These are phyloP conservation scores for Trypanosoma theileri DNA, from an alignment of 208 protist species.

Conservation along the genomic window DNA sequence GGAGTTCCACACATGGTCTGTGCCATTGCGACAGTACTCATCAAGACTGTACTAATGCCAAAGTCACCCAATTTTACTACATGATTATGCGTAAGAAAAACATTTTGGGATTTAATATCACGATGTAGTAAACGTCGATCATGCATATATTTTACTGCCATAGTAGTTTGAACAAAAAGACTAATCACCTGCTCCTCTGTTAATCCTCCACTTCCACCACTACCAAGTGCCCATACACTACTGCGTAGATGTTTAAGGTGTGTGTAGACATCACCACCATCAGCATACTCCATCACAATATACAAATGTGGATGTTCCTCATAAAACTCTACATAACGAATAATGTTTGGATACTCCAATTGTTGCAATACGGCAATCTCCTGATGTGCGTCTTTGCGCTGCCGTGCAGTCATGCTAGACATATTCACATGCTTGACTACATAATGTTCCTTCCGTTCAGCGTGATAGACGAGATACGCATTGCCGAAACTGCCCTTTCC, in stretches of 20 bases:
- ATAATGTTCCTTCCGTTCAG: slow-evolving; percentile 49
- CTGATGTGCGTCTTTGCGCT: slow-evolving; percentile 79
- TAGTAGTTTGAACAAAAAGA: slow-evolving; percentile 81
- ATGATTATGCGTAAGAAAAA: slow-evolving; percentile 81
- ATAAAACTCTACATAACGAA: slow-evolving; percentile 82
- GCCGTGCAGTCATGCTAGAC: slow-evolving; percentile 59
- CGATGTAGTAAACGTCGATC: slow-evolving; percentile 89
- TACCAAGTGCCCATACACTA: slow-evolving; percentile 29
- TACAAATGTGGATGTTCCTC: slow-evolving; percentile 83
- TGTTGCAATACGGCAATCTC: slow-evolving; percentile 85
- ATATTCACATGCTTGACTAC: slow-evolving; percentile 89
- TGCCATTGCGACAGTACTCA: slow-evolving; percentile 86
- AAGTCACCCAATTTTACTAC: slow-evolving; percentile 93
- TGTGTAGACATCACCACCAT: slow-evolving; percentile 82
- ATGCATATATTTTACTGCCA: slow-evolving; percentile 91
- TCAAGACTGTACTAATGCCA: slow-evolving; percentile 89
- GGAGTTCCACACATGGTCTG: slow-evolving; percentile 95
- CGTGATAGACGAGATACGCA: slow-evolving; percentile 78
- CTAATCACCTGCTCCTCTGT: slow-evolving; percentile 74
- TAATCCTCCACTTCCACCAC: slow-evolving; percentile 29
- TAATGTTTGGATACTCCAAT: slow-evolving; percentile 85
- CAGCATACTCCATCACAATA: slow-evolving; percentile 92
- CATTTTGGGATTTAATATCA: slow-evolving; percentile 93
- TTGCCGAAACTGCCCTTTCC: slow-evolving; percentile 89
- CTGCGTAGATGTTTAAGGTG: slow-evolving; percentile 43